phyloP scores from a whole-genome alignment of 176 grass and related monocot species.

The Phragmites australis region DNA sequence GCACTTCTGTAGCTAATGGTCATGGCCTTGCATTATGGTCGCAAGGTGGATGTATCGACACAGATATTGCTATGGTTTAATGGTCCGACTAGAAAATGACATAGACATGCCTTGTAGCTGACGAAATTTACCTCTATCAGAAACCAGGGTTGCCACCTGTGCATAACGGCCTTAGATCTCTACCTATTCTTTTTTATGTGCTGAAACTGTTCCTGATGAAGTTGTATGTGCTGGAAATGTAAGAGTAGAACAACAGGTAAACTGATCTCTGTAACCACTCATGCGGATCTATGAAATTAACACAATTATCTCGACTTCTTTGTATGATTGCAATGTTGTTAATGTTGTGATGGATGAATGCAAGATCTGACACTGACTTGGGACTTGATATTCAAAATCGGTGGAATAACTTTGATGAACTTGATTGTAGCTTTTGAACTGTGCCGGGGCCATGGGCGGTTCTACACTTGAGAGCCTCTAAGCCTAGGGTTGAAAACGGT shows the following conservation, averaged over 20 bases:
- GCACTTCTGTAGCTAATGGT: background rate
- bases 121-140: slow-evolving; percentile 2
- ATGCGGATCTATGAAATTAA: background rate
- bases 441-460: too few relatives aligned
- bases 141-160: slow-evolving; percentile 12
- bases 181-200: background rate
- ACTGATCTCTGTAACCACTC: background rate
- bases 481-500: too few relatives aligned
- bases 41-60: slow-evolving; percentile 4
- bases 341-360: background rate
- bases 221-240: slow-evolving; percentile 18
- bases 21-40: slow-evolving; percentile 1
- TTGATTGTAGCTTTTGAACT: background rate
- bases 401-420: background rate
- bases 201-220: slow-evolving; percentile 16
- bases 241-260: background rate
- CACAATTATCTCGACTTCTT: background rate
- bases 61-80: slow-evolving; percentile 6
- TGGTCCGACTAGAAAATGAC: slow-evolving; percentile 17
- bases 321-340: background rate
- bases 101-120: slow-evolving; percentile 38
- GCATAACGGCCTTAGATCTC: slow-evolving; percentile 6
- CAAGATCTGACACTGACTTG: background rate
- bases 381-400: background rate
- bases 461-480: too few relatives aligned